Conservation (phyloP, 2,329 filamentous ascomycete genomes). For the Aspergillus phoenicis region DNA sequence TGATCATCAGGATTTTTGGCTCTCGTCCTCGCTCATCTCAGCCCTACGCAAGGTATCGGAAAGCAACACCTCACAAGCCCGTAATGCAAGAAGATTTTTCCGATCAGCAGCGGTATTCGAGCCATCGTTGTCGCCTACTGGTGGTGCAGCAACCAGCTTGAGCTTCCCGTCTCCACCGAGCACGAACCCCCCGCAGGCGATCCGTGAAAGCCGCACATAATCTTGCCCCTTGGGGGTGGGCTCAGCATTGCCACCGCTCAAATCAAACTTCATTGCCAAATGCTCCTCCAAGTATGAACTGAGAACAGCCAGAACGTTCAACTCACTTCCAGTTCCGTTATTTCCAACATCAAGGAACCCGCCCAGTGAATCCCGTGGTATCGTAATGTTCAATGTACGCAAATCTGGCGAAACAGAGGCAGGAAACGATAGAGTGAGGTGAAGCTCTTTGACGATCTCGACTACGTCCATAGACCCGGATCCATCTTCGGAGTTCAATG, state of each 20-base stretch:
- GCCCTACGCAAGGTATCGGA: conserved; percentile 35
- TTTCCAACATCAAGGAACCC: conserved; percentile 22
- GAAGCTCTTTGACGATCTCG: conserved; percentile 41
- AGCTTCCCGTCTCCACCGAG: conserved; percentile 42
- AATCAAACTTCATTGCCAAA: conserved; percentile 44
- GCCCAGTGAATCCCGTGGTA: conserved; percentile 34
- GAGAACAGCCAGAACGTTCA: conserved; percentile 30
- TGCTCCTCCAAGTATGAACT: conserved; percentile 41
- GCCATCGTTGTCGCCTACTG: conserved; percentile 20
- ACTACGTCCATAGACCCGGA: conserved; percentile 23
- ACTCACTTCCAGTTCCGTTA: conserved; percentile 10
- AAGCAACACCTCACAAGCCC: conserved; percentile 37
- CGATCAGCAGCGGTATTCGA: conserved; percentile 22
- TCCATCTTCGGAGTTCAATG: not conserved
- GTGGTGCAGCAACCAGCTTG: conserved; percentile 37
- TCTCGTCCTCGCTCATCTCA: conserved; percentile 21
- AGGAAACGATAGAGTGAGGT: conserved; percentile 44
- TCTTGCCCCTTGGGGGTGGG: conserved; percentile 17
- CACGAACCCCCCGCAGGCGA: conserved; percentile 44
- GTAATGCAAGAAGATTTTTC: conserved; percentile 27
- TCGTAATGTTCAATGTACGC: conserved; percentile 36
- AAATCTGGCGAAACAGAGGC: conserved; percentile 37
- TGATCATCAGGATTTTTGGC: not conserved
- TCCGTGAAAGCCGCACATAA: conserved; percentile 39
- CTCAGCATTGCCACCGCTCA: conserved; percentile 19